Evolutionary conservation across 768 basidiomycete genomes (phyloP).

Genomic region (Boletus fagicola): DNA sequence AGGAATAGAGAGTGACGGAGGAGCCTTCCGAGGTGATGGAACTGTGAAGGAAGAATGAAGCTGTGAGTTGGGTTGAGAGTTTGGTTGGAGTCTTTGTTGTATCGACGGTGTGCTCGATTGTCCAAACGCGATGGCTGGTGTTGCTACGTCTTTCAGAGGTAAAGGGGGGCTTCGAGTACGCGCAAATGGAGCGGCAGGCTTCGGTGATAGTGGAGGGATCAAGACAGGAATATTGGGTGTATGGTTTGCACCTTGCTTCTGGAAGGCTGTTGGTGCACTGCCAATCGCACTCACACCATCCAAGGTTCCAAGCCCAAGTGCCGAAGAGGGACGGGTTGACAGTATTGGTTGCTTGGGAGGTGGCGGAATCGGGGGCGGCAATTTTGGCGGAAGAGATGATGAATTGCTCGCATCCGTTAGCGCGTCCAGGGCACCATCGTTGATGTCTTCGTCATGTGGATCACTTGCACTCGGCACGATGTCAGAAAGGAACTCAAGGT

Average conservation of each 20-base stretch:
- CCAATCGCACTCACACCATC: background rate
- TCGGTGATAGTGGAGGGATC: slow-evolving; percentile 30
- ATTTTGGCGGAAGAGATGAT: slow-evolving; percentile 39
- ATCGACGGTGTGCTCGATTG: slow-evolving; percentile 5
- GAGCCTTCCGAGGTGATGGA: slow-evolving; percentile 25
- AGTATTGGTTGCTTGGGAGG: slow-evolving; percentile 29
- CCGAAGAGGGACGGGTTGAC: slow-evolving; percentile 13
- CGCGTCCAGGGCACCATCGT: slow-evolving; percentile 35
- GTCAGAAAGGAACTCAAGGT: slow-evolving; percentile 79
- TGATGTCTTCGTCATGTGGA: slow-evolving; percentile 35
- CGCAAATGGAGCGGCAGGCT: slow-evolving; percentile 26
- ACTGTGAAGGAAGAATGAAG: slow-evolving; percentile 21
- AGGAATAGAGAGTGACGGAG: slow-evolving; percentile 25
- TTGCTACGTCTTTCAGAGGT: background rate
- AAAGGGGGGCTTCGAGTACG: slow-evolving; percentile 16
- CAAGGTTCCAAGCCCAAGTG: slow-evolving; percentile 1
- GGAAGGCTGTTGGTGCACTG: background rate
- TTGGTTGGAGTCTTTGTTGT: slow-evolving; percentile 18
- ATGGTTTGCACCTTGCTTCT: slow-evolving; percentile 1
- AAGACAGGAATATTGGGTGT: slow-evolving; percentile 14
- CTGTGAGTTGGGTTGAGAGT: slow-evolving; percentile 18
- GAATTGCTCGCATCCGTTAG: slow-evolving; percentile 44
- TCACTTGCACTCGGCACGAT: slow-evolving; percentile 55
- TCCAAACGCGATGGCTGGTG: slow-evolving; percentile 2
- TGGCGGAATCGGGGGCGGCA: slow-evolving; percentile 49